Base-by-base conservation (phyloP, 257 asterid genomes). In the Vinca minor region DNA sequence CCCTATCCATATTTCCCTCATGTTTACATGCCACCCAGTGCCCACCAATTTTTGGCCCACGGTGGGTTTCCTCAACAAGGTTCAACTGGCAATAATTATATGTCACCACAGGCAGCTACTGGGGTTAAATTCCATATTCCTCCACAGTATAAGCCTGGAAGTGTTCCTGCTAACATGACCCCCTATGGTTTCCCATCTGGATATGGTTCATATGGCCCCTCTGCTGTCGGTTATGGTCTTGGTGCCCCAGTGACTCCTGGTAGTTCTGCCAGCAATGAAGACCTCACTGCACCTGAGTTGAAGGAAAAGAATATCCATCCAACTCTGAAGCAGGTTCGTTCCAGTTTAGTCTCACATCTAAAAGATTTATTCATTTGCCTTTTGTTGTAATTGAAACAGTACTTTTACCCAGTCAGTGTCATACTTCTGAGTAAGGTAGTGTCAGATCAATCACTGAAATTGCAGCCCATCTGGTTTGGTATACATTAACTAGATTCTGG, bases 1-100 rank as follows among this genome's bases (percentile, higher is more conserved):
- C 79, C 87, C n/a, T n/a, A 58, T 68, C 93, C 89, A 65, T 85
- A 82, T 65, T 74, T 73, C 58, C 69, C 87, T 23, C 85, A 77
- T 47, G 70, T 80, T 41, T 81, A 75, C 65, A 61, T 85, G 83
- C 81, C 89, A 20, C 93, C 72, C 56, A 76, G 64, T 50, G 72
- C 69, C 21, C 84, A 63, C 67, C 87, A 85, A 64, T 70, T 79
- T 74, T 58, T 77, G 61, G 76, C 81, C 79, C 86, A 82, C 34
- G 59, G 71, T 42, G 84, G 82, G 26, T 85, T 77, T 69, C 77
- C 87, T 59, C 88, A 82, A 63, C 88, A 80, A 44, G 78, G 78
- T 59, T 71, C 83, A 48, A 44, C 85, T 20, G 69, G 82, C 60
- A 77, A 77, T 65, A 67, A 76, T 56, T 78, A 78, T 41, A 68